Percentiles rank a stretch among this genome's conserved stretches.
Conservation (phyloP, 1,284 basidiomycete species). For the Apiotrichum gracile region DNA sequence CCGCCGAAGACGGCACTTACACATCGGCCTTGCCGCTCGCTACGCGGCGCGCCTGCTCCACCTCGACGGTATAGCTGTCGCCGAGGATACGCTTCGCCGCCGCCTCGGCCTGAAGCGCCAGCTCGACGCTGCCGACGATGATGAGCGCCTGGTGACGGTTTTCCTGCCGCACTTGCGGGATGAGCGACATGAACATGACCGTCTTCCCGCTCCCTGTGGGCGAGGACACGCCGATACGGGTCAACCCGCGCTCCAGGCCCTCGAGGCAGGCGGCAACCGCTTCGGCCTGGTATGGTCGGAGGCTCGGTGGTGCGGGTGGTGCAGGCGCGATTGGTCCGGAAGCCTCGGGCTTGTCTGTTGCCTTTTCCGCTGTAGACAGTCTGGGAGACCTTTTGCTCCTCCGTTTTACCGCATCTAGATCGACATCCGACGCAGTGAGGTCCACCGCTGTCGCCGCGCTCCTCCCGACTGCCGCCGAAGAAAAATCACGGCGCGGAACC, state of each 20-base stretch:
- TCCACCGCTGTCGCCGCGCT: too few relatives aligned
- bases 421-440: too few relatives aligned
- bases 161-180: conserved; percentile 48
- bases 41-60: conserved; percentile 76
- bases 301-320: conserved; percentile 10
- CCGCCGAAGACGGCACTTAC: conserved; percentile 49
- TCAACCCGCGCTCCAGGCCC: conserved; percentile 59
- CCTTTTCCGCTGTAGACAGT: too few relatives aligned
- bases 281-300: conserved; percentile 87
- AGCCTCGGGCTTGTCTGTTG: too few relatives aligned
- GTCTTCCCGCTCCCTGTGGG: conserved; percentile 94
- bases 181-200: conserved; percentile 76
- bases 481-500: too few relatives aligned
- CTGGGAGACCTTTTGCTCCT: too few relatives aligned
- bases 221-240: conserved; percentile 83
- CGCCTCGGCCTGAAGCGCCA: conserved; percentile 78
- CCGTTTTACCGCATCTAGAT: too few relatives aligned
- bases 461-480: too few relatives aligned
- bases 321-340: neutral
- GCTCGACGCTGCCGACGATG: conserved; percentile 54
- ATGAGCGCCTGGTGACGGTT: conserved; percentile 25
- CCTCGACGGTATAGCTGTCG: conserved; percentile 66
- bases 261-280: conserved; percentile 73
- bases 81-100: conserved; percentile 67
- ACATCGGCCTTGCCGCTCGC: conserved; percentile 81